Evolutionary conservation across 257 asterid genomes (phyloP), one percentile per base, ranked within the genome.

Genomic region (Nicotiana obtusifolia): DNA sequence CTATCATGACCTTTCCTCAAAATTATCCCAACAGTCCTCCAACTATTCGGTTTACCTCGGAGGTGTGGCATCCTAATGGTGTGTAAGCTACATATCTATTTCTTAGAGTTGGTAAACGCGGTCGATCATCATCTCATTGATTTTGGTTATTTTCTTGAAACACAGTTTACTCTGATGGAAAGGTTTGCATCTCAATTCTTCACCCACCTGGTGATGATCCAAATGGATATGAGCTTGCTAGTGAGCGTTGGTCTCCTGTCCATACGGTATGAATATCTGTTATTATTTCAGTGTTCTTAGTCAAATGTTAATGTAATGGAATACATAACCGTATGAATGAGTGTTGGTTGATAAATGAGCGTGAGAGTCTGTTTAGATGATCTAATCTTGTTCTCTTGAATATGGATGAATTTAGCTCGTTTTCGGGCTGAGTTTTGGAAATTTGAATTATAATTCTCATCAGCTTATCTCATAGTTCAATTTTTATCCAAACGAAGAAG

Each of bases 131-230:
- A 5, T 66, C 41, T 79, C 79, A 61, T 33, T 64, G 61, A 53
- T 33, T 78, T 77, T 14, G 2, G 26, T 30, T 82, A 47, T 71
- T 30, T 41, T 69, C 78, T 68, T 86, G 62, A 82, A 53, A 76
- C 88, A 85, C 95, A 96, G 99, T 96, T 85, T 96, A 94, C 81
- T 9, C 87, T 31, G 99, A 96, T 10, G 99, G 99, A 19, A 96
- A 93, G 87, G 99, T 96, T 81, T 96, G 99, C 89, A 94, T 96
- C 82, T 96, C 99, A 65, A 96, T 94, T 80, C 98, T 96, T 86
- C 99, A 96, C 54, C 97, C 98, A 0, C 98, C 99, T 33, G 99
- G 99, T 2, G 98, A 96, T 78, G 99, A 96, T 90, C 99, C 99
- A 81, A 96, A 92, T 54, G 99, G 98, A 37, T 96, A 94, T 81